A percentile compares a stretch with the other conserved stretches of the same genome.
phyloP scores from a whole-genome alignment of 2,329 filamentous ascomycete genomes.

The Colletotrichum limetticola region DNA sequence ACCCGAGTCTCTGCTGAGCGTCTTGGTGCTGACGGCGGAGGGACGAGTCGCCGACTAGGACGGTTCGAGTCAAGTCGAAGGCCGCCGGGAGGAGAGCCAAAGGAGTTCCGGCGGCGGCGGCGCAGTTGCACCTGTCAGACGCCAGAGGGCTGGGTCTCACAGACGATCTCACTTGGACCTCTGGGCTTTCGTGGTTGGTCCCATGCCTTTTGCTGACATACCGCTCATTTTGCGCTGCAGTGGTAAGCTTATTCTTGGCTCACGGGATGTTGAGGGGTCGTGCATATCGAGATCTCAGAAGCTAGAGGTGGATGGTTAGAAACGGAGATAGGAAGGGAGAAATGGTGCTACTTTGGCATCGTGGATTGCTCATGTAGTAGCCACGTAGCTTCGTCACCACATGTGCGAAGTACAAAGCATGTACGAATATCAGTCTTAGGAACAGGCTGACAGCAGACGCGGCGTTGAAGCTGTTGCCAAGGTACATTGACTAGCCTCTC shows the following conservation, averaged over 20 bases:
- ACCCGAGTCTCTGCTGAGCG: not conserved
- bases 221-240: not conserved
- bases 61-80: not conserved
- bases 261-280: not conserved
- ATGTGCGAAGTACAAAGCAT: not conserved
- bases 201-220: not conserved
- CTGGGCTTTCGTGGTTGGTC: not conserved
- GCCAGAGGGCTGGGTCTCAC: not conserved
- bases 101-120: conserved; percentile 4
- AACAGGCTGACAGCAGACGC: not conserved
- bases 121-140: conserved; percentile 24
- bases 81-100: not conserved
- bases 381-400: not conserved
- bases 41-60: not conserved
- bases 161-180: not conserved
- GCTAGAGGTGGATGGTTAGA: not conserved
- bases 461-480: not conserved
- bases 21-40: not conserved
- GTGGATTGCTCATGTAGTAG: not conserved
- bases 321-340: not conserved
- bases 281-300: not conserved
- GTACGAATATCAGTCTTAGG: not conserved
- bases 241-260: conserved; percentile 27
- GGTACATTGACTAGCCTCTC: not conserved
- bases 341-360: not conserved